These are phyloP conservation scores for Microbotryomycetes sp. DNA, from an alignment of 1,284 basidiomycete species.

Conservation along the genomic window DNA sequence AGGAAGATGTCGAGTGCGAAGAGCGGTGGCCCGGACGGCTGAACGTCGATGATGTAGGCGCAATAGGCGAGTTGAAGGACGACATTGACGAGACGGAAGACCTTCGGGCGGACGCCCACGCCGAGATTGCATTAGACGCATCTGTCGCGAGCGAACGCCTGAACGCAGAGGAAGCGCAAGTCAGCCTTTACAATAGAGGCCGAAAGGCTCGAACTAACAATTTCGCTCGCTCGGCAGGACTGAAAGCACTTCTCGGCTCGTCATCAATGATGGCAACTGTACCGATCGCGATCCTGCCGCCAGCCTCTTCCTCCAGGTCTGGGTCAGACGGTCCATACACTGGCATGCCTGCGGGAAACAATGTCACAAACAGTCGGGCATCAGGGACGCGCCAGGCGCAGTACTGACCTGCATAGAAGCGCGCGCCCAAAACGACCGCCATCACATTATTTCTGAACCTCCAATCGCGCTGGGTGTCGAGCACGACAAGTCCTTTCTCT, in stretches of 20 bases:
- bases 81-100: background rate
- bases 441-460: slow-evolving; percentile 2
- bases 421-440: slow-evolving; percentile 9
- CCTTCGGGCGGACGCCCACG: slow-evolving; percentile 3
- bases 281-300: slow-evolving; percentile 29
- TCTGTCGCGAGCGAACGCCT: slow-evolving; percentile 16
- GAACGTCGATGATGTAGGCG: background rate
- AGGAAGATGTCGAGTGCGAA: background rate
- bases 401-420: slow-evolving; percentile 17
- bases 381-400: too few relatives aligned
- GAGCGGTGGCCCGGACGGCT: background rate
- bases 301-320: slow-evolving; percentile 9
- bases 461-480: slow-evolving; percentile 2
- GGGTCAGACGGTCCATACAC: slow-evolving; percentile 25
- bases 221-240: slow-evolving; percentile 31
- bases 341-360: slow-evolving; percentile 25
- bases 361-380: slow-evolving; percentile 5
- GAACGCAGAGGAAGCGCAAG: too few relatives aligned
- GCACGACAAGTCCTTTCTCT: background rate
- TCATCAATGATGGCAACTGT: slow-evolving; percentile 36
- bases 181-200: too few relatives aligned
- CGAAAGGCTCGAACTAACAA: slow-evolving; percentile 30
- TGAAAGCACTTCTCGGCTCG: slow-evolving; percentile 31
- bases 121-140: slow-evolving; percentile 15
- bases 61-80: background rate